These are phyloP conservation scores for Reticulascus tulasneorum DNA, from an alignment of 2,329 filamentous ascomycete genomes.

Conservation along the genomic window DNA sequence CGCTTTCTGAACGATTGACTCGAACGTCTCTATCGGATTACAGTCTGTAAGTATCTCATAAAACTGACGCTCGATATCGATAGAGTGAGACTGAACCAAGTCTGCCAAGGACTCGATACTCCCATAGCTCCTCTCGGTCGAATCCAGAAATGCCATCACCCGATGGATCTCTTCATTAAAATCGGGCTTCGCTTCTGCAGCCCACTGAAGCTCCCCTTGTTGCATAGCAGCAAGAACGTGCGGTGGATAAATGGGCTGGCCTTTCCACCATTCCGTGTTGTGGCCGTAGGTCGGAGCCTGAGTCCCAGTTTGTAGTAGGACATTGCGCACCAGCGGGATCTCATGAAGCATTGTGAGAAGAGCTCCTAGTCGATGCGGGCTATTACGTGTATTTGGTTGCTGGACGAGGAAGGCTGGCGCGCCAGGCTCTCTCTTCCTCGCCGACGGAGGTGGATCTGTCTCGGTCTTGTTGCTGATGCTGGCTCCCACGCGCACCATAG, in stretches of 20 bases:
- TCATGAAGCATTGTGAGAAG: conserved; percentile 56
- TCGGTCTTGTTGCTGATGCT: conserved; percentile 19
- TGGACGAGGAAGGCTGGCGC: conserved; percentile 50
- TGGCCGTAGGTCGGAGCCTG: conserved; percentile 48
- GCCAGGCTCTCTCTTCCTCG: conserved; percentile 36
- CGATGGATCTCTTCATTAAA: conserved; percentile 56
- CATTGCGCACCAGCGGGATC: conserved; percentile 55
- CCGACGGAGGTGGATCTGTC: conserved; percentile 29
- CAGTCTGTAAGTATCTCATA: conserved; percentile 39
- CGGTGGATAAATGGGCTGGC: conserved; percentile 43
- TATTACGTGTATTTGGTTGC: conserved; percentile 26
- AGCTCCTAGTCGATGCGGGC: conserved; percentile 43
- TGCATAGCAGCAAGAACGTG: conserved; percentile 30
- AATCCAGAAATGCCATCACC: conserved; percentile 59
- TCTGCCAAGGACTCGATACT: conserved; percentile 45
- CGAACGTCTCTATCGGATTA: conserved; percentile 4
- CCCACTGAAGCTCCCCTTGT: conserved; percentile 25
- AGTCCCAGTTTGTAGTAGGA: conserved; percentile 41
- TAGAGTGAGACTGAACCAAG: conserved; percentile 26
- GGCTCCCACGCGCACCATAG: conserved; percentile 45
- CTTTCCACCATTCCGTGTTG: conserved; percentile 59
- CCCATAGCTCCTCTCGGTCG: conserved; percentile 56
- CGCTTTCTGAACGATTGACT: conserved; percentile 16
- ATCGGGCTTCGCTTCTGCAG: conserved; percentile 27
- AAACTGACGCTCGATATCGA: conserved; percentile 37